A percentile compares a stretch with the other conserved stretches of the same genome.
phyloP scores from a whole-genome alignment of 257 asterid genomes.

The Nicotiana noctiflora region DNA sequence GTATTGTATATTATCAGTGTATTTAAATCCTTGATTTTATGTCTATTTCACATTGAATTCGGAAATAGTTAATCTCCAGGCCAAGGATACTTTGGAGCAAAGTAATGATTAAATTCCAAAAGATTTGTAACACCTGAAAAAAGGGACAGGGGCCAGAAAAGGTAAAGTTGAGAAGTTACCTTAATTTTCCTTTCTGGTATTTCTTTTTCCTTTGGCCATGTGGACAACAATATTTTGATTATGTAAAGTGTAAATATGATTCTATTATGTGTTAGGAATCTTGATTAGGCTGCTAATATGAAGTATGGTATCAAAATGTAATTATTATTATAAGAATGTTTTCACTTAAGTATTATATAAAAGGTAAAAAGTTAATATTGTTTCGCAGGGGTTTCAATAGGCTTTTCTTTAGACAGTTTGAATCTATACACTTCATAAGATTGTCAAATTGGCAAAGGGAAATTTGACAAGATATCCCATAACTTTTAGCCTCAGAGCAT shows the following conservation, averaged over 20 bases:
- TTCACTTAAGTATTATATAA: background rate
- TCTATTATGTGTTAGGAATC: background rate
- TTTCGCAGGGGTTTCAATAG: background rate
- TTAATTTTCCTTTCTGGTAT: background rate
- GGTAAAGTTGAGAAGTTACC: background rate
- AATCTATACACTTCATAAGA: conserved; percentile 12
- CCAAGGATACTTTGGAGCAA: background rate
- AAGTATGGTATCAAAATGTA: conserved; percentile 10
- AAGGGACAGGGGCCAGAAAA: background rate
- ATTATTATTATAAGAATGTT: background rate
- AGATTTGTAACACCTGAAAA: background rate
- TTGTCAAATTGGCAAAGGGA: conserved; percentile 8
- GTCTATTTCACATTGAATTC: background rate
- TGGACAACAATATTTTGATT: background rate
- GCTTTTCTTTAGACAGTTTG: conserved; percentile 21
- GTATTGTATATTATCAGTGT: background rate
- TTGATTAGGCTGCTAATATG: background rate
- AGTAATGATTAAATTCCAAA: background rate
- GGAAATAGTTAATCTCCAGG: background rate
- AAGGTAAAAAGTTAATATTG: background rate
- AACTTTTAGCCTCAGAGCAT: conserved; percentile 15
- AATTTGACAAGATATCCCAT: background rate
- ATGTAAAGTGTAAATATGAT: background rate
- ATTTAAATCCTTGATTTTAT: background rate
- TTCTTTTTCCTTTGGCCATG: background rate